These are phyloP conservation scores for Prinsepia uniflora DNA, from an alignment of 306 rosid genomes.

Conservation along the genomic window DNA sequence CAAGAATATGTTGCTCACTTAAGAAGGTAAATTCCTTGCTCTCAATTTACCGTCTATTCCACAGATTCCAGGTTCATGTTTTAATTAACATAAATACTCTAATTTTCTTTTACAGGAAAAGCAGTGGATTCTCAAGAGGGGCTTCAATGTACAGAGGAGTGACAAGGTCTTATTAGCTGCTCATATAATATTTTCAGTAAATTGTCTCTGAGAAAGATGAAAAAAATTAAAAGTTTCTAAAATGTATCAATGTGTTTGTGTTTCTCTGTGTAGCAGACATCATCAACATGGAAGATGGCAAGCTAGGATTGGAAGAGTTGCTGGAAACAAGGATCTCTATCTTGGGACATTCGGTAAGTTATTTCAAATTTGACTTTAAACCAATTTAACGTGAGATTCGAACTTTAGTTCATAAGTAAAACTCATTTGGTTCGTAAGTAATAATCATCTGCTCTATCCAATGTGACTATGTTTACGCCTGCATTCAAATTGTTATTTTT, in stretches of 20 bases:
- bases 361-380: neutral
- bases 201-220: too few relatives aligned
- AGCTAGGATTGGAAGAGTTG: slow-evolving; percentile 91
- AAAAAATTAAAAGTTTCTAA: neutral
- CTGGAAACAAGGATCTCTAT: slow-evolving; percentile 92
- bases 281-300: slow-evolving; percentile 99
- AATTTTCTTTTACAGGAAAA: slow-evolving; percentile 46
- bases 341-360: slow-evolving; percentile 91
- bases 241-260: slow-evolving; percentile 7
- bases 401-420: too few relatives aligned
- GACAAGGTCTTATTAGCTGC: slow-evolving; percentile 61
- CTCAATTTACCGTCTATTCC: too few relatives aligned
- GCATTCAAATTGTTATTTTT: neutral
- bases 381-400: too few relatives aligned
- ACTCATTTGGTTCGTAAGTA: too few relatives aligned
- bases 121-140: slow-evolving; percentile 93
- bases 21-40: slow-evolving; percentile 49
- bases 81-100: too few relatives aligned
- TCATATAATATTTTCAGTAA: neutral
- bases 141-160: slow-evolving; percentile 93
- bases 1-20: slow-evolving; percentile 92
- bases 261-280: slow-evolving; percentile 50
- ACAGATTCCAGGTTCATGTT: too few relatives aligned
- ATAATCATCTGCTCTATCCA: too few relatives aligned
- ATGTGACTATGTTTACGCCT: too few relatives aligned